Conservation (phyloP, 2,329 filamentous ascomycete genomes). For the Knufia petricola region DNA sequence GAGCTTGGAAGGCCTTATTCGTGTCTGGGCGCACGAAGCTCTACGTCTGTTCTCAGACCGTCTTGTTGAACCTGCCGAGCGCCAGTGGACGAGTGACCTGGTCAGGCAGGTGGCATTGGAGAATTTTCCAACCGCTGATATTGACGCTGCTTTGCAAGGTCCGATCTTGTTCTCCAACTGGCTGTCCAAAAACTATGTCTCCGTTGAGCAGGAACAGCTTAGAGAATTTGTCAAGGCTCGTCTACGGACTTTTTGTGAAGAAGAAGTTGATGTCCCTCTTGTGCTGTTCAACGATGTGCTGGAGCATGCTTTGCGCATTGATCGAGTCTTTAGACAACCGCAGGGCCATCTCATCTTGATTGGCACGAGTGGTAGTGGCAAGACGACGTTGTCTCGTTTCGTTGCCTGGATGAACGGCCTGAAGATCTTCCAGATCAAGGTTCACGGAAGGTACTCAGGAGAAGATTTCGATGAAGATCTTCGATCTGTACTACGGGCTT, state of each 20-base stretch:
- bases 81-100: conserved; percentile 86
- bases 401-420: conserved; percentile 99
- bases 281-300: conserved; percentile 99
- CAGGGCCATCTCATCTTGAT: conserved; percentile 98
- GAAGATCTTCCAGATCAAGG: conserved; percentile 99
- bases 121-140: conserved; percentile 90
- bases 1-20: conserved; percentile 79
- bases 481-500: conserved; percentile 81
- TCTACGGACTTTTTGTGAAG: conserved; percentile 96
- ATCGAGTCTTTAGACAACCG: conserved; percentile 95
- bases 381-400: conserved; percentile 94
- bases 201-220: conserved; percentile 87
- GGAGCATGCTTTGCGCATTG: conserved; percentile 95
- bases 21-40: conserved; percentile 97
- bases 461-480: conserved; percentile 99
- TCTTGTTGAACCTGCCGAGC: conserved; percentile 86
- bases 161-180: conserved; percentile 99
- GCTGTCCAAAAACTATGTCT: conserved; percentile 97
- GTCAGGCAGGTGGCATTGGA: conserved; percentile 80
- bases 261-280: conserved; percentile 95
- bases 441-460: conserved; percentile 94
- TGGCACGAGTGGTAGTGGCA: conserved; percentile 95
- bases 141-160: conserved; percentile 75
- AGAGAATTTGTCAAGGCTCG: conserved; percentile 96
- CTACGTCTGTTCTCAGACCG: conserved; percentile 94